phyloP scores from a whole-genome alignment of 2,329 filamentous ascomycete species.

The Phaeophleospora eucalypticola region DNA sequence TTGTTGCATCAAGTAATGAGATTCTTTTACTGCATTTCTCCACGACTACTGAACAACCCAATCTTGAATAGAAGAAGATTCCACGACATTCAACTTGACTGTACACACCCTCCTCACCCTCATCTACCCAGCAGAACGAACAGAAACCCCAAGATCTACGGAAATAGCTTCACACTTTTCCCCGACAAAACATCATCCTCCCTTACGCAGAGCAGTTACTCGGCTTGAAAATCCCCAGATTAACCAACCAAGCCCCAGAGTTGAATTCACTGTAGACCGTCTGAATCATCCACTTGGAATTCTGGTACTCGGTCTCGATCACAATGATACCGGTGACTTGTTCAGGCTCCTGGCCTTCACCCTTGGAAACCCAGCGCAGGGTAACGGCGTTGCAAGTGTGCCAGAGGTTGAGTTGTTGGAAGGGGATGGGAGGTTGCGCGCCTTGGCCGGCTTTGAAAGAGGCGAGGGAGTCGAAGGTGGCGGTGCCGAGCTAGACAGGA shows the following conservation, averaged over 20 bases:
- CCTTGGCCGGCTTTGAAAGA: slow-evolving; percentile 27
- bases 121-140: too few species aligned
- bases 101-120: too few species aligned
- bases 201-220: slow-evolving; percentile 21
- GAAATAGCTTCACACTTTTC: too few species aligned
- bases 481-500: slow-evolving; percentile 20
- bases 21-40: too few species aligned
- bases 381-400: slow-evolving; percentile 31
- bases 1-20: too few species aligned
- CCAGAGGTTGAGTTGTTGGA: slow-evolving; percentile 31
- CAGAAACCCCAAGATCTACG: too few species aligned
- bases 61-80: too few species aligned
- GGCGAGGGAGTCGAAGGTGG: slow-evolving; percentile 25
- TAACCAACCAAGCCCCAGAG: slow-evolving; percentile 32
- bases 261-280: slow-evolving; percentile 35
- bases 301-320: slow-evolving; percentile 22
- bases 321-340: slow-evolving; percentile 32
- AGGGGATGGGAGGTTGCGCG: slow-evolving; percentile 28
- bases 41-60: too few species aligned
- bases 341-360: slow-evolving; percentile 17
- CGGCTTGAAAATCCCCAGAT: slow-evolving; percentile 30
- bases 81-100: too few species aligned
- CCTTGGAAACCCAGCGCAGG: slow-evolving; percentile 28
- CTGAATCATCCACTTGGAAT: slow-evolving; percentile 29
- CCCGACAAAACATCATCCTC: too few species aligned